phyloP scores from a whole-genome alignment of 768 basidiomycete genomes.

The Clathrus columnatus region DNA sequence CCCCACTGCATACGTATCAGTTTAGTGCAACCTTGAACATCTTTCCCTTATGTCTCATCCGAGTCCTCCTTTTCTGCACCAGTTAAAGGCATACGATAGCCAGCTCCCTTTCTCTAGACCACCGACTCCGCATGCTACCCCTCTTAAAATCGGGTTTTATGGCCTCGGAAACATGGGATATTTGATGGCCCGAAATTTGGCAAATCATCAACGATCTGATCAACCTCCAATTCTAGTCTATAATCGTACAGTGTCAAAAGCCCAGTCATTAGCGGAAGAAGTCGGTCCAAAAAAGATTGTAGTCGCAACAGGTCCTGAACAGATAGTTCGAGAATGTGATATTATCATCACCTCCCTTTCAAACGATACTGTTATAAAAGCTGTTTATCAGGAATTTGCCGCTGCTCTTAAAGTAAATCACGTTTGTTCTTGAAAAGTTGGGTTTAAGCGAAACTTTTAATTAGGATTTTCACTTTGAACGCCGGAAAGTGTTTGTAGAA shows the following conservation, averaged over 20 bases:
- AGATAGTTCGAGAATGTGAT: constrained; percentile 61
- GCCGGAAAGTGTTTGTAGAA: constrained; percentile 73
- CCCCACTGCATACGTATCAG: no score
- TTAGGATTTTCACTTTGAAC: constrained; percentile 30
- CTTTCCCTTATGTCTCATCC: no score
- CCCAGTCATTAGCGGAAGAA: constrained; percentile 46
- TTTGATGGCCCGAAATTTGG: constrained; percentile 74
- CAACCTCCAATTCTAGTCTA: constrained; percentile 56
- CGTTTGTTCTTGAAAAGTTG: neutral
- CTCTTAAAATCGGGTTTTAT: constrained; percentile 38
- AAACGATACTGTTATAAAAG: constrained; percentile 60
- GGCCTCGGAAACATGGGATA: constrained; percentile 25
- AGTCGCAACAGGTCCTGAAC: constrained; percentile 47
- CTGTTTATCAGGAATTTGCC: constrained; percentile 52
- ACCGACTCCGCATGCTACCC: constrained; percentile 33
- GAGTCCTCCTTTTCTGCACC: no score
- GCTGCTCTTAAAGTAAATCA: constrained; percentile 45
- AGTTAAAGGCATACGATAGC: neutral
- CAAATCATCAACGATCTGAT: constrained; percentile 37
- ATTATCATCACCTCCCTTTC: constrained; percentile 68
- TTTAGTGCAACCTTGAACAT: no score
- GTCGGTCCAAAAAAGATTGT: constrained; percentile 44
- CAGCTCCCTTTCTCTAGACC: constrained; percentile 52
- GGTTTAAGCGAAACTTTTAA: neutral
- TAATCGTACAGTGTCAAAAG: constrained; percentile 63